phyloP scores from a whole-genome alignment of 148 eudicot species.

The Polygonum maritimum region DNA sequence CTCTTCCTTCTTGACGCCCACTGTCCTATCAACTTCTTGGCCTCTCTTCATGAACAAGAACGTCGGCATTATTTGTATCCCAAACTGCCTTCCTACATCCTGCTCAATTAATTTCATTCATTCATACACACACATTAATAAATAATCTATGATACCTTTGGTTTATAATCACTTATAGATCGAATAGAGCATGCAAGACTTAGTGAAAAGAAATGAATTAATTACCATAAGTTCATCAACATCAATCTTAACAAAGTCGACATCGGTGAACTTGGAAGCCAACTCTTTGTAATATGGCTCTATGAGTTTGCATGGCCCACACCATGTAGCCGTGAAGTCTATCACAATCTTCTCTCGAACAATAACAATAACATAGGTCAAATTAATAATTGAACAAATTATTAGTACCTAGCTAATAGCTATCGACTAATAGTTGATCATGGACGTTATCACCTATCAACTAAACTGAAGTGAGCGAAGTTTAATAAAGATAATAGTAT shows the following conservation, averaged over 20 bases:
- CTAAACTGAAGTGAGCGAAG: neutral
- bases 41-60: constrained; percentile 39
- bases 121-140: neutral
- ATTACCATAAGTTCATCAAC: constrained; percentile 15
- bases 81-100: constrained; percentile 42
- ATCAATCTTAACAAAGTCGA: constrained; percentile 15
- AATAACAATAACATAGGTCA: neutral
- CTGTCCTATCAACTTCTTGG: constrained; percentile 32
- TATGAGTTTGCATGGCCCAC: constrained; percentile 13
- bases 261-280: constrained; percentile 5
- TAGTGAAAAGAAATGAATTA: neutral
- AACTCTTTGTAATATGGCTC: constrained; percentile 12
- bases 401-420: no score
- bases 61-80: constrained; percentile 50
- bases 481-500: neutral
- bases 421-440: no score
- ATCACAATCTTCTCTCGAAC: constrained; percentile 9
- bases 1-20: constrained; percentile 40
- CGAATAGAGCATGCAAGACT: no score
- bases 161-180: neutral
- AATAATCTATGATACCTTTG: neutral
- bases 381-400: neutral
- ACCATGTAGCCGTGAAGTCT: constrained; percentile 15
- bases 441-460: no score
- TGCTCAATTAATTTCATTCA: neutral